A percentile compares a stretch with the other conserved stretches of the same genome.
phyloP scores from a whole-genome alignment of 345 rosid species.

The Anacardium occidentale region DNA sequence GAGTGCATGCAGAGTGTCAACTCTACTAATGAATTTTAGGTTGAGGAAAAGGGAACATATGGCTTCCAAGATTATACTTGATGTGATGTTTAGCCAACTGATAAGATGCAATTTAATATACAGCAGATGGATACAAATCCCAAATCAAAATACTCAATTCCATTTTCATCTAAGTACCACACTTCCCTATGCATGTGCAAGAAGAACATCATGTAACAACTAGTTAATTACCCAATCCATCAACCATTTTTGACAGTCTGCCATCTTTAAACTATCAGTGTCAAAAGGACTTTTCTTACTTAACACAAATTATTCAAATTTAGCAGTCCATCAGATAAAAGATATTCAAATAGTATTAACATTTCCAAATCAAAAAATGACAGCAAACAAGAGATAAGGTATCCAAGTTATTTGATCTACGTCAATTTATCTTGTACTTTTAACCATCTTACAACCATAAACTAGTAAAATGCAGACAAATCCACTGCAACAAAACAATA shows the following conservation, averaged over 20 bases:
- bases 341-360: neutral
- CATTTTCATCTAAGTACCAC: neutral
- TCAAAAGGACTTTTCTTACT: neutral
- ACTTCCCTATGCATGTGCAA: neutral
- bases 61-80: neutral
- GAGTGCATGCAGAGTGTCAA: neutral
- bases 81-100: neutral
- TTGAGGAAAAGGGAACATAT: neutral
- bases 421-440: neutral
- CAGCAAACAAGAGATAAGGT: neutral
- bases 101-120: neutral
- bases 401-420: neutral
- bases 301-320: neutral
- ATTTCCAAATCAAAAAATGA: neutral
- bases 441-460: neutral
- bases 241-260: neutral
- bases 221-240: neutral
- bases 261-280: neutral
- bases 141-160: neutral
- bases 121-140: neutral
- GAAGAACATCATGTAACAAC: neutral
- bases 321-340: neutral
- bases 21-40: neutral
- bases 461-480: slow-evolving; percentile 7
- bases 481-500: slow-evolving; percentile 2